phyloP scores from a whole-genome alignment of 202 grass and related monocot genomes.

The Elaeis oleifera region DNA sequence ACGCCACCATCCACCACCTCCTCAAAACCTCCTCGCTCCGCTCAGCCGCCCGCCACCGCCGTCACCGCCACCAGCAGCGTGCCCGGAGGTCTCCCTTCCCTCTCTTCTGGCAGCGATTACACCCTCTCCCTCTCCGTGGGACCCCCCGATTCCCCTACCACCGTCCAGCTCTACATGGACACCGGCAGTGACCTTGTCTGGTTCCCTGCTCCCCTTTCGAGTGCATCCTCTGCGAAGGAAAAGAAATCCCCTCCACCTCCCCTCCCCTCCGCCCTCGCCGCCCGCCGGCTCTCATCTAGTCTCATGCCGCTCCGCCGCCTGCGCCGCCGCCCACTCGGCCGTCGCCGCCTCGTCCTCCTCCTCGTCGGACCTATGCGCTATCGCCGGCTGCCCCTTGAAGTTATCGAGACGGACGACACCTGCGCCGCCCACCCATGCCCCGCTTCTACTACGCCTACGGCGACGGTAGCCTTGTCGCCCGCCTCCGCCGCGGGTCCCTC shows the following conservation, averaged over 20 bases:
- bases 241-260: constrained; percentile 16
- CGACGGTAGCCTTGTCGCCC: constrained; percentile 77
- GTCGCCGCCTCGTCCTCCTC: constrained; percentile 19
- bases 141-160: constrained; percentile 20
- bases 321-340: constrained; percentile 54
- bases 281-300: constrained; percentile 30
- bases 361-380: constrained; percentile 57
- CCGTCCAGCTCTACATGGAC: constrained; percentile 77
- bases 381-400: constrained; percentile 55
- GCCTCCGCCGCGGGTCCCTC: constrained; percentile 55
- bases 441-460: constrained; percentile 90
- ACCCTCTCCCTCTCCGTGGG: constrained; percentile 65
- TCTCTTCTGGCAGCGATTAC: constrained; percentile 81
- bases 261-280: constrained; percentile 5
- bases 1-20: constrained; percentile 38
- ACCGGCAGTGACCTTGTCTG: constrained; percentile 84
- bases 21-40: constrained; percentile 49
- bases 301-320: constrained; percentile 24
- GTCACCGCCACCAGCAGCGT: not conserved
- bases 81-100: constrained; percentile 47
- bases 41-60: constrained; percentile 20
- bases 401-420: constrained; percentile 50
- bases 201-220: constrained; percentile 88
- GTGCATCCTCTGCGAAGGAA: constrained; percentile 90
- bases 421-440: constrained; percentile 54